These are phyloP conservation scores for Thelonectria rubi DNA, from an alignment of 2,329 filamentous ascomycete species.

Conservation along the genomic window DNA sequence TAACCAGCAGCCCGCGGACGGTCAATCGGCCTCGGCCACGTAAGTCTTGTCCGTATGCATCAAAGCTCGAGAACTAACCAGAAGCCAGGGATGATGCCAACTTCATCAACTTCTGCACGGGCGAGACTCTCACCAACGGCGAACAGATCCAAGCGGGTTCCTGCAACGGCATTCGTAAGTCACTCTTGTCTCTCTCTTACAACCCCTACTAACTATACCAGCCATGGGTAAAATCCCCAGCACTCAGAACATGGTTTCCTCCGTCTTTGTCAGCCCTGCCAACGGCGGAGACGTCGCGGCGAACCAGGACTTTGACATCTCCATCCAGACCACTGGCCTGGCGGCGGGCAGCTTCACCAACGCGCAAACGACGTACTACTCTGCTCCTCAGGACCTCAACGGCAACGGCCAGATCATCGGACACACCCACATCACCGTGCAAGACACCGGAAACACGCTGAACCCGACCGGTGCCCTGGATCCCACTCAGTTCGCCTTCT, in stretches of 20 bases:
- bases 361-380: constrained; percentile 67
- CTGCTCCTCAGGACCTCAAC: constrained; percentile 64
- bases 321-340: constrained; percentile 63
- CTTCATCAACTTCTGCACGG: constrained; percentile 71
- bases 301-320: constrained; percentile 61
- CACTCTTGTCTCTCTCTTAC: background rate
- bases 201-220: constrained; percentile 40
- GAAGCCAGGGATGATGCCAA: constrained; percentile 63
- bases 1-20: constrained; percentile 53
- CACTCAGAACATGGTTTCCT: constrained; percentile 65
- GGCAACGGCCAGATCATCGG: constrained; percentile 61
- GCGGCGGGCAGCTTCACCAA: constrained; percentile 69
- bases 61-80: constrained; percentile 22
- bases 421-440: constrained; percentile 68
- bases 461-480: constrained; percentile 63
- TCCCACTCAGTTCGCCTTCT: constrained; percentile 65
- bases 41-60: constrained; percentile 45
- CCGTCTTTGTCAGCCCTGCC: constrained; percentile 62
- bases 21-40: constrained; percentile 63
- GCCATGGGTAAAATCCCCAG: constrained; percentile 69
- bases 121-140: constrained; percentile 67
- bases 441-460: constrained; percentile 61
- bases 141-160: constrained; percentile 66
- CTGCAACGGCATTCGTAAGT: constrained; percentile 70
- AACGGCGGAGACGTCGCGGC: constrained; percentile 58